Evolutionary conservation across 148 eudicot species (phyloP), one percentile per base, ranked within the genome.

Genomic region (Vaccinium darrowii): DNA sequence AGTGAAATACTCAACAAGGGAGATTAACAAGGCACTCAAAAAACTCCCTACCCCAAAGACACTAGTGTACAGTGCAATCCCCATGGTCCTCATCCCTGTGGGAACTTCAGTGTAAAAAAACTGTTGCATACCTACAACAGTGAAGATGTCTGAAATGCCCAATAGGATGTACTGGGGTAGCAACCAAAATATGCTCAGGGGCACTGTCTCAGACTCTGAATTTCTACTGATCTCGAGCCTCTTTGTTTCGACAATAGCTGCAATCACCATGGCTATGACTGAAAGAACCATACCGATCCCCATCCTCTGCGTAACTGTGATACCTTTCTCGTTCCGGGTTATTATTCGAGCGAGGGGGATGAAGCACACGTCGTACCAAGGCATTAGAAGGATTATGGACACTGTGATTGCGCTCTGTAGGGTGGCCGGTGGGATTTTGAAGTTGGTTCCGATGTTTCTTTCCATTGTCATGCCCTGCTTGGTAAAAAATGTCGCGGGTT

Each of bases 391-490:
- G 72, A 96, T 85, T 57, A 96, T 91, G 15, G 98, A 93, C 30
- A 93, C 56, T 2, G 95, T 92, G 76, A 93, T 94, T 4, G 91
- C 89, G 15, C 94, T 92, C 82, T 94, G 98, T 2, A 96, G 92
- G 4, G 95, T 90, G 9, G 99, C 99, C 0, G 99, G 94, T 3
- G 99, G 98, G 88, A 97, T 89, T 85, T 91, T 90, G 91, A 95
- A 91, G 39, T 85, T 84, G 81, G 78, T 78, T 5, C 99, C 99
- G 0, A 97, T 91, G 88, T 90, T 91, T 21, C 99, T 85, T 85
- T 83, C 87, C 99, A 97, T 97, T 63, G 98, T 88, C 96, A 92
- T 88, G 80, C 99, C 99, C 89, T 97, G 99, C 82, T 94, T 97
- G 83, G 98, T 97, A 89, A 97, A 97, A 82, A 97, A 97, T 13